These are phyloP conservation scores for Colletotrichum cuscutae DNA, from an alignment of 2,329 filamentous ascomycete genomes.

Conservation along the genomic window DNA sequence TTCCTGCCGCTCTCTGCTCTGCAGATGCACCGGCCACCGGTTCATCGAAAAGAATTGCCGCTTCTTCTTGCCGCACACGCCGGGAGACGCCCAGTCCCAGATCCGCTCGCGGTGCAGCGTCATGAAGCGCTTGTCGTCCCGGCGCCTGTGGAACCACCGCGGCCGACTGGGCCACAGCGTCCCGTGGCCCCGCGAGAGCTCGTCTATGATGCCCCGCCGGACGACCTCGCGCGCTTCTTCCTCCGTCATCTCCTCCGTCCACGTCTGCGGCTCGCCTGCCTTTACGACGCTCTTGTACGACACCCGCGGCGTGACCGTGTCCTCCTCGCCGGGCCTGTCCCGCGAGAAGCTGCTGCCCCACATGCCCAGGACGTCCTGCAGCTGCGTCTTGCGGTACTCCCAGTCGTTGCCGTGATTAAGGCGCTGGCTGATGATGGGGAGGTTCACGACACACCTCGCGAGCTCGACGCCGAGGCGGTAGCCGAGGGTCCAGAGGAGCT, in stretches of 20 bases:
- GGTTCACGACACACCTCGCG: conserved; percentile 24
- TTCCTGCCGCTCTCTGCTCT: conserved; percentile 43
- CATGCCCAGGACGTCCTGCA: conserved; percentile 33
- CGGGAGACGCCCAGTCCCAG: conserved; percentile 48
- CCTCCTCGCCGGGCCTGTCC: neutral
- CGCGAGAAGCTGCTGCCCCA: neutral
- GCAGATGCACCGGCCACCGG: conserved; percentile 58
- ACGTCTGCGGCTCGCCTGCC: conserved; percentile 43
- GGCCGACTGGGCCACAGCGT: conserved; percentile 53
- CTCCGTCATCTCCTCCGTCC: conserved; percentile 23
- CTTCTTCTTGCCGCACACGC: conserved; percentile 37
- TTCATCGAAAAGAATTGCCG: conserved; percentile 55
- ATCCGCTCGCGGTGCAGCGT: conserved; percentile 43
- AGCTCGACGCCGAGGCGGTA: conserved; percentile 52
- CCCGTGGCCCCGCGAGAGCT: conserved; percentile 54
- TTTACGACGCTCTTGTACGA: conserved; percentile 44
- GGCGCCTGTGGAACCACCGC: conserved; percentile 38
- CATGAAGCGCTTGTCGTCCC: conserved; percentile 34
- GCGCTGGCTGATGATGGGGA: conserved; percentile 9
- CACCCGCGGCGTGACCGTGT: conserved; percentile 32
- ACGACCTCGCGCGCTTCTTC: conserved; percentile 34
- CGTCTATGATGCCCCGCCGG: conserved; percentile 52
- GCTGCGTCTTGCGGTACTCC: conserved; percentile 33
- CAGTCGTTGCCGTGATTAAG: conserved; percentile 30
- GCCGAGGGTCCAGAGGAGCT: conserved; percentile 47